Evolutionary conservation across 345 rosid genomes (phyloP).

Genomic region (Populus simonii): DNA sequence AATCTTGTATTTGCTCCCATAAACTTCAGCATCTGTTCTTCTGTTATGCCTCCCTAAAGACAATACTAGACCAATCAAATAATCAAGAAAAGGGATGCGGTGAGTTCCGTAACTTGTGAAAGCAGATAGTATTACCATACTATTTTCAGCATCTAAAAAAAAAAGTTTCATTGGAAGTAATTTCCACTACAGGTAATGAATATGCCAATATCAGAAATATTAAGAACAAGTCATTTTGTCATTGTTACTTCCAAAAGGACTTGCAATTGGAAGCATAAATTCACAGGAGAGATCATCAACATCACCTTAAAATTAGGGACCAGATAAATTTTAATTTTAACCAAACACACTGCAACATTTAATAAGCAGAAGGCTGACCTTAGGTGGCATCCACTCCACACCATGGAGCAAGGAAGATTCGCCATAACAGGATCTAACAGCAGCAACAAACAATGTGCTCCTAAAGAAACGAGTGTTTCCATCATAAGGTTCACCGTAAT

Average conservation of each 20-base stretch:
- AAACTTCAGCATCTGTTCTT: slow-evolving; percentile 92
- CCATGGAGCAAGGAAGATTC: slow-evolving; percentile 98
- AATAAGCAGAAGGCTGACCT: slow-evolving; percentile 41
- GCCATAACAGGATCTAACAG: slow-evolving; percentile 89
- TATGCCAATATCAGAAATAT: not conserved
- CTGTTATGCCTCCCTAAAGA: slow-evolving; percentile 82
- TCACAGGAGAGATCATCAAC: slow-evolving; percentile 1
- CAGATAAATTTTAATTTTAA: not conserved
- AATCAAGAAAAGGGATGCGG: slow-evolving; percentile 4
- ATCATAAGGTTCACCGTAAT: slow-evolving; percentile 98
- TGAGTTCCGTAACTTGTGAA: not conserved
- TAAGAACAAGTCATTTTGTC: too few relatives aligned
- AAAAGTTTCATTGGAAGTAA: slow-evolving; percentile 12
- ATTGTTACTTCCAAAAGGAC: not conserved
- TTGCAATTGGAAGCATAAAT: slow-evolving; percentile 8
- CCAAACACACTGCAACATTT: not conserved
- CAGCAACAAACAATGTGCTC: slow-evolving; percentile 84
- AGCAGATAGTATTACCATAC: slow-evolving; percentile 11
- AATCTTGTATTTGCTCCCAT: slow-evolving; percentile 90
- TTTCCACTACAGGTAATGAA: slow-evolving; percentile 7
- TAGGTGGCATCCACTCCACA: slow-evolving; percentile 99
- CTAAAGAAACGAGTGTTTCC: slow-evolving; percentile 91
- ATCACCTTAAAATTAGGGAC: too few relatives aligned
- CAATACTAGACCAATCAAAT: slow-evolving; percentile 12
- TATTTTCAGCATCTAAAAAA: slow-evolving; percentile 1